Conservation (phyloP, 352 stramenopile genomes). For the Globisporangium parvum region DNA sequence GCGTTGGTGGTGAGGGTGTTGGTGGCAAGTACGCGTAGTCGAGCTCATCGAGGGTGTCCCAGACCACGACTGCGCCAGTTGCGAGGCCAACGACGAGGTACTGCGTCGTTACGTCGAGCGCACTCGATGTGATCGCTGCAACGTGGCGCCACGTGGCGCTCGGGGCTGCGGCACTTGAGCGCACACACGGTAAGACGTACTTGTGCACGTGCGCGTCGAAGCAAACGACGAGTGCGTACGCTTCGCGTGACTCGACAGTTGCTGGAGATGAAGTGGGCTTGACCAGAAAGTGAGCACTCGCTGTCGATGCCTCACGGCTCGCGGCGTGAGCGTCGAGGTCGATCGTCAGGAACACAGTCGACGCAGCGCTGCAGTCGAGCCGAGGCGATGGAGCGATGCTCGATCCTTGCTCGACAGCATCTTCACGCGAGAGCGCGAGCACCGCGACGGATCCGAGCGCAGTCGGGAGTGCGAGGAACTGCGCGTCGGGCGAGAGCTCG, state of each 20-base stretch:
- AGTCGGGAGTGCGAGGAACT: conserved; percentile 18
- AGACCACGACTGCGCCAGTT: conserved; percentile 41
- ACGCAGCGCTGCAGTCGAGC: conserved; percentile 5
- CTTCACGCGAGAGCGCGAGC: neutral
- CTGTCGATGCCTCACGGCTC: neutral
- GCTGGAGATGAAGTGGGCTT: neutral
- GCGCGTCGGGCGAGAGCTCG: conserved; percentile 23
- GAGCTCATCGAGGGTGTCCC: conserved; percentile 41
- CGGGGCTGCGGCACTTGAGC: neutral
- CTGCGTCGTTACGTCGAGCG: conserved; percentile 37
- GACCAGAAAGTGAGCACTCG: conserved; percentile 5
- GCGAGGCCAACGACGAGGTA: conserved; percentile 39
- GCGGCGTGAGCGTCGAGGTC: neutral
- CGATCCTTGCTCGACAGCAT: neutral
- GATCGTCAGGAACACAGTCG: conserved; percentile 7
- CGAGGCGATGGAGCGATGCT: neutral
- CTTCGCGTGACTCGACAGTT: neutral
- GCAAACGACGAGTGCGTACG: conserved; percentile 33
- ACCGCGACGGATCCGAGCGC: conserved; percentile 5
- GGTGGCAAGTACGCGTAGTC: conserved; percentile 29
- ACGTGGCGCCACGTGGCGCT: conserved; percentile 30
- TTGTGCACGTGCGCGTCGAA: conserved; percentile 28
- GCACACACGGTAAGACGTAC: conserved; percentile 14
- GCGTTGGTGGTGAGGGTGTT: neutral
- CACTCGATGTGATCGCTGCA: conserved; percentile 25